Percentiles rank a stretch among this genome's conserved stretches.
These are phyloP conservation scores for Backusella liffmaniae DNA, from an alignment of 192 early-diverging fungal species.

Conservation along the genomic window DNA sequence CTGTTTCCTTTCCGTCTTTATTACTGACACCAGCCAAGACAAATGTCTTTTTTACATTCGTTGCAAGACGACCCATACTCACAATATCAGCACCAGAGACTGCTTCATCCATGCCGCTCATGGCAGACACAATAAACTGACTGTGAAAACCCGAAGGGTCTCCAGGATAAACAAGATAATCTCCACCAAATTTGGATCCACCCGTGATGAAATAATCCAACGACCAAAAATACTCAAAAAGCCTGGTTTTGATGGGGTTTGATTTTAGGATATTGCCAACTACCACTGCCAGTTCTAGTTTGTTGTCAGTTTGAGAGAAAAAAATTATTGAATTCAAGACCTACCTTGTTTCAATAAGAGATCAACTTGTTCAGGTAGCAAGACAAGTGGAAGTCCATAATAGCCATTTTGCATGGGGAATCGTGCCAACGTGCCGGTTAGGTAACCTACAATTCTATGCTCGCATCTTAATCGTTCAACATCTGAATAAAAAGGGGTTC, in stretches of 20 bases:
- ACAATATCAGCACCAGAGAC: constrained; percentile 47
- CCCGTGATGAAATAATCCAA: constrained; percentile 65
- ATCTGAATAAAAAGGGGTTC: constrained; percentile 29
- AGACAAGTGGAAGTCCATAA: constrained; percentile 66
- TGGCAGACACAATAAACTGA: constrained; percentile 57
- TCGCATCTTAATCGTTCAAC: constrained; percentile 52
- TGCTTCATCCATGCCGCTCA: constrained; percentile 33
- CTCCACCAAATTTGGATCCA: constrained; percentile 85
- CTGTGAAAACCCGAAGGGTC: constrained; percentile 74
- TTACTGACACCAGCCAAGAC: constrained; percentile 49
- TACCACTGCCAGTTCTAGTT: background rate
- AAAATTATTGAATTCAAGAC: background rate
- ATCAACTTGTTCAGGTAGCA: constrained; percentile 74
- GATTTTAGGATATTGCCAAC: background rate
- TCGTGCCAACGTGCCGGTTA: constrained; percentile 66
- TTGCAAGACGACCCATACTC: constrained; percentile 61
- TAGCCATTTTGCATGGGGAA: constrained; percentile 77
- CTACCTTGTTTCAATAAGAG: constrained; percentile 48
- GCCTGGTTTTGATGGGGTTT: constrained; percentile 26
- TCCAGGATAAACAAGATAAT: constrained; percentile 80
- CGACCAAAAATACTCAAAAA: constrained; percentile 68
- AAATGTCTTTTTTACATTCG: constrained; percentile 70
- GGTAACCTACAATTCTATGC: constrained; percentile 62
- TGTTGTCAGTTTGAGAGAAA: background rate
- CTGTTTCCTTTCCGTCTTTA: background rate